Percentiles rank a stretch among this genome's conserved stretches.
These are phyloP conservation scores for Chimonanthus praecox DNA, from an alignment of 164 flowering plant species.

Conservation along the genomic window DNA sequence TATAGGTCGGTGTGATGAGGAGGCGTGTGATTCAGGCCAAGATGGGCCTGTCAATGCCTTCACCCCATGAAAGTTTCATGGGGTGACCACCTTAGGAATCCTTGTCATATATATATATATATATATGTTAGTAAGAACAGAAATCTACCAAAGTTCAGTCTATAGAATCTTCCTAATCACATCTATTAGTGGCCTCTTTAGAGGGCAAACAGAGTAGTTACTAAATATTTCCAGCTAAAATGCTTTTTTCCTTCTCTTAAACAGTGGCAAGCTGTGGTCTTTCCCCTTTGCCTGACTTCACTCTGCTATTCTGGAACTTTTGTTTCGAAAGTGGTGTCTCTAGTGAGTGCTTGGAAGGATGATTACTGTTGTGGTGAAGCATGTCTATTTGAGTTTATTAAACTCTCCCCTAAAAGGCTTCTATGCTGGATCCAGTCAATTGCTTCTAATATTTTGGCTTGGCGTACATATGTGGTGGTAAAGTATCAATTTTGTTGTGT, in stretches of 20 bases:
- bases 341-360: constrained; percentile 41
- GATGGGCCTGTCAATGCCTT: too few relatives aligned
- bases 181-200: constrained; percentile 40
- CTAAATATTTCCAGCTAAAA: constrained; percentile 20
- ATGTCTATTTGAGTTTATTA: constrained; percentile 16
- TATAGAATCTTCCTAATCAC: constrained; percentile 18
- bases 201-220: constrained; percentile 28
- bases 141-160: not conserved
- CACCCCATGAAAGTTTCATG: too few relatives aligned
- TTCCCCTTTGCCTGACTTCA: constrained; percentile 74
- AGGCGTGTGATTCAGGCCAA: too few relatives aligned
- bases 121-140: too few relatives aligned
- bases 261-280: constrained; percentile 88
- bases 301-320: constrained; percentile 77
- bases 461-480: constrained; percentile 90
- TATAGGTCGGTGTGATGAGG: too few relatives aligned
- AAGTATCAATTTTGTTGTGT: constrained; percentile 24
- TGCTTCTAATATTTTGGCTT: constrained; percentile 47
- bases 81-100: too few relatives aligned
- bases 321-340: constrained; percentile 30
- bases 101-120: too few relatives aligned
- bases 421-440: constrained; percentile 20
- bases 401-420: constrained; percentile 13
- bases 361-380: constrained; percentile 15
- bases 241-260: constrained; percentile 55